A percentile compares a stretch with the other conserved stretches of the same genome.
These are phyloP conservation scores for Annulohypoxylon stygium DNA, from an alignment of 495 filamentous ascomycete species.

Conservation along the genomic window DNA sequence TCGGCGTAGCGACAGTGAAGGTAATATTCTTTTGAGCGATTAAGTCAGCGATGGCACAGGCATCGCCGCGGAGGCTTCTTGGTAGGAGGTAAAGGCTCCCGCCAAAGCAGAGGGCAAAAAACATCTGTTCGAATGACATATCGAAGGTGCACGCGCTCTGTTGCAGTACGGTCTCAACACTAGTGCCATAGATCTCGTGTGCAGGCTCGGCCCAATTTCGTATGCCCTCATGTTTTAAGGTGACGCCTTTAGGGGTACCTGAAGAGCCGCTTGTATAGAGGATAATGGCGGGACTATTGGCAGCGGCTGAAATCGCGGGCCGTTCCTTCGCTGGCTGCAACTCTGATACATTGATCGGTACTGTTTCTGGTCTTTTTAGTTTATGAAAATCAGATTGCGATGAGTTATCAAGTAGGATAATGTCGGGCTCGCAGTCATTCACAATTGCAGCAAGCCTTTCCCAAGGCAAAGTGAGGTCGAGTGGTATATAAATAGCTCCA, in stretches of 20 bases:
- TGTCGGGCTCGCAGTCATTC: slow-evolving; percentile 20
- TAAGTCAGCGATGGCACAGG: slow-evolving; percentile 39
- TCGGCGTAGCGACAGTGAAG: slow-evolving; percentile 39
- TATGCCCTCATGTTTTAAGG: slow-evolving; percentile 47
- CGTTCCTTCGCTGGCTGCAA: background rate
- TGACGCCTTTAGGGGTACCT: slow-evolving; percentile 1
- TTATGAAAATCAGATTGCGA: background rate
- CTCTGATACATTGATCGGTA: background rate
- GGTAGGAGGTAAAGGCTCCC: slow-evolving; percentile 46
- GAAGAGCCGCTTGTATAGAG: slow-evolving; percentile 7
- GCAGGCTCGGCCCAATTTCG: slow-evolving; percentile 35
- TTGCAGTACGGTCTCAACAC: slow-evolving; percentile 44
- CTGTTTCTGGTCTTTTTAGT: background rate
- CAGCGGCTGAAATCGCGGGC: background rate
- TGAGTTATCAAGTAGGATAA: background rate
- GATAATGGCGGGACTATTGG: background rate
- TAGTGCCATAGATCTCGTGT: slow-evolving; percentile 25
- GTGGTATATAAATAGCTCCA: slow-evolving; percentile 64
- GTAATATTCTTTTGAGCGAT: slow-evolving; percentile 45
- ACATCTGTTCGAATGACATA: slow-evolving; percentile 49
- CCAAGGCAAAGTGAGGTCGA: slow-evolving; percentile 57
- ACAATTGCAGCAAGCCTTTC: slow-evolving; percentile 39
- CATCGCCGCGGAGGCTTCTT: slow-evolving; percentile 38
- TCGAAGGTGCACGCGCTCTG: slow-evolving; percentile 52
- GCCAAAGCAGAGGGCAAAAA: slow-evolving; percentile 42